These are phyloP conservation scores for Wickerhamomyces strasburgensis DNA, from an alignment of 805 yeast genomes.

Conservation along the genomic window DNA sequence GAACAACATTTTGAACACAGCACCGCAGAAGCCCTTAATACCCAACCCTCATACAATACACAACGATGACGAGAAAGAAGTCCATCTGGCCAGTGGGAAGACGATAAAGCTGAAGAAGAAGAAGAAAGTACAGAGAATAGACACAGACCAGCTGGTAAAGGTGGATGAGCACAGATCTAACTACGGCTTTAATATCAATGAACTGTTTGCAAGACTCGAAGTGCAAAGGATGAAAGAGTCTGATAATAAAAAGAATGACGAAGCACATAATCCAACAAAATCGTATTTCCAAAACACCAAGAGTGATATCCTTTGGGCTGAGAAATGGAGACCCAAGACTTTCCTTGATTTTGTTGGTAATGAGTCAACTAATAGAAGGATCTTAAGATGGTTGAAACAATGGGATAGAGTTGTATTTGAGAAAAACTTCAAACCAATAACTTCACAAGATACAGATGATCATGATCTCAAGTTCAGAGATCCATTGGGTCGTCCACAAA, in stretches of 20 bases:
- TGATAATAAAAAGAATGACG: neutral
- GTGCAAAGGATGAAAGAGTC: constrained; percentile 17
- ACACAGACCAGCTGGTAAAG: neutral
- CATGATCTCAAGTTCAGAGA: constrained; percentile 29
- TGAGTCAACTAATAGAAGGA: constrained; percentile 54
- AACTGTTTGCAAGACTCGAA: constrained; percentile 30
- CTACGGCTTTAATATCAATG: constrained; percentile 36
- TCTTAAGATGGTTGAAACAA: constrained; percentile 58
- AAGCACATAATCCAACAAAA: neutral
- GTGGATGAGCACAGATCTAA: constrained; percentile 4
- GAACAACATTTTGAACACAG: too few species aligned
- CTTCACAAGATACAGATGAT: constrained; percentile 7
- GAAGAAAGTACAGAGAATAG: neutral
- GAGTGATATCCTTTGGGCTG: constrained; percentile 40
- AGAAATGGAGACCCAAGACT: constrained; percentile 61
- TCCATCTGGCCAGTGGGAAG: constrained; percentile 17
- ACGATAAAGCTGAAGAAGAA: constrained; percentile 13
- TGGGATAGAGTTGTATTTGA: constrained; percentile 62
- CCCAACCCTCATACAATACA: constrained; percentile 2
- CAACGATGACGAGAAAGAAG: constrained; percentile 12
- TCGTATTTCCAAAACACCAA: constrained; percentile 3
- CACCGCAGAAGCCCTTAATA: too few species aligned
- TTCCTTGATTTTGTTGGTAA: constrained; percentile 68
- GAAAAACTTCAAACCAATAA: constrained; percentile 31
- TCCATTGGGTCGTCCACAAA: constrained; percentile 52